phyloP scores from a whole-genome alignment of 305 asterid genomes.

The Solanum aculeatissimum region DNA sequence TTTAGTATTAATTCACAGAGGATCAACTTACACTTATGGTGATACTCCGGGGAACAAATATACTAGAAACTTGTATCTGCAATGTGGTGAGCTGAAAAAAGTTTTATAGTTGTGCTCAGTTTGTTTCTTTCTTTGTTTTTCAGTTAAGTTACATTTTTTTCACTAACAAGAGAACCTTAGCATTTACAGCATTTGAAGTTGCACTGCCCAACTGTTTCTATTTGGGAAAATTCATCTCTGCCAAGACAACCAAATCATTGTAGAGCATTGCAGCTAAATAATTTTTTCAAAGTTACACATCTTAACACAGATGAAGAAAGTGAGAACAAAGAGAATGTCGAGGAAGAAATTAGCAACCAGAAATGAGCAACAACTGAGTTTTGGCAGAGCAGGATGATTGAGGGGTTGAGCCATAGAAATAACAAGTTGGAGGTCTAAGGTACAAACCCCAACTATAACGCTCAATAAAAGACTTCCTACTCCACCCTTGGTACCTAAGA shows the following conservation, averaged over 20 bases:
- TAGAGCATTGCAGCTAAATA: background rate
- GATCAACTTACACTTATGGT: background rate
- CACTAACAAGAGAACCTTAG: background rate
- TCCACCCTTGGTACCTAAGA: background rate
- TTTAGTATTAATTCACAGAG: background rate
- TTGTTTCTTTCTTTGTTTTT: background rate
- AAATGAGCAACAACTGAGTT: background rate
- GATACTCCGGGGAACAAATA: background rate
- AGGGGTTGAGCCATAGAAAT: background rate
- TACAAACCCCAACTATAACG: background rate
- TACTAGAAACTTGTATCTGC: background rate
- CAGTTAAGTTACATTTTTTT: background rate
- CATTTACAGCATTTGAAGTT: background rate
- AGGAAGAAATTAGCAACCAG: background rate
- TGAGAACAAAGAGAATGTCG: background rate
- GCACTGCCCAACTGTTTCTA: background rate
- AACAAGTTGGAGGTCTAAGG: background rate
- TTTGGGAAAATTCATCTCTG: background rate
- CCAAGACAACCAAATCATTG: background rate
- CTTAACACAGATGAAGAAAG: background rate
- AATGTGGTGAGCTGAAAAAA: background rate
- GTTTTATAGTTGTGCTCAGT: background rate
- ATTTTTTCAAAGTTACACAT: background rate
- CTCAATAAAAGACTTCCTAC: background rate
- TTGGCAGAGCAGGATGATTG: background rate